These are phyloP conservation scores for Schizothecium vesticola DNA, from an alignment of 495 filamentous ascomycete species.

Conservation along the genomic window DNA sequence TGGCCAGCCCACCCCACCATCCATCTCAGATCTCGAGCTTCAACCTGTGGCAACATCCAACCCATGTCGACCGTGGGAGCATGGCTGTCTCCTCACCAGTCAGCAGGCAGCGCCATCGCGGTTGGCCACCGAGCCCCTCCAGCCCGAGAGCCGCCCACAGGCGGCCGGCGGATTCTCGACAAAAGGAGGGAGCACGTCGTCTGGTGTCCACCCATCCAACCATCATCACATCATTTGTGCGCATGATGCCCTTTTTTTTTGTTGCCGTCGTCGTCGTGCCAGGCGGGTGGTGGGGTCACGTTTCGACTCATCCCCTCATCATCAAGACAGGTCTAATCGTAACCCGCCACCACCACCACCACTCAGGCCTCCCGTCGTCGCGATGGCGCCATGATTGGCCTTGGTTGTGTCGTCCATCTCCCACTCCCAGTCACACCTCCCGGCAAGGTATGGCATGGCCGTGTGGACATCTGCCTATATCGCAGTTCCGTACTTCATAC, in stretches of 20 bases:
- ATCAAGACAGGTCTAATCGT: slow-evolving; percentile 7
- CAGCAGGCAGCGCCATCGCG: neutral
- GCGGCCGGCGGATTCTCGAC: neutral
- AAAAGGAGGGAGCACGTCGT: too few relatives aligned
- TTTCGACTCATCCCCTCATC: slow-evolving; percentile 6
- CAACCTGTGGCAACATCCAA: neutral
- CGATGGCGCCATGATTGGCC: slow-evolving; percentile 11
- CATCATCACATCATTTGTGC: slow-evolving; percentile 9
- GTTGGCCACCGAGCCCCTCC: slow-evolving; percentile 5
- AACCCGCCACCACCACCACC: too few relatives aligned
- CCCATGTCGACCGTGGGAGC: neutral
- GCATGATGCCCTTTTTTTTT: slow-evolving; percentile 23
- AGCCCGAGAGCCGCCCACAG: neutral
- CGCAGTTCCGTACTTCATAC: slow-evolving; percentile 16
- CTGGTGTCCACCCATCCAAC: slow-evolving; percentile 18
- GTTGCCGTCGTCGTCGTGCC: slow-evolving; percentile 1
- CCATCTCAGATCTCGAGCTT: slow-evolving; percentile 5
- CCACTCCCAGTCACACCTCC: neutral
- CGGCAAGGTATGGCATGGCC: slow-evolving; percentile 11
- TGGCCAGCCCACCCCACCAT: neutral
- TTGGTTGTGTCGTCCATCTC: neutral
- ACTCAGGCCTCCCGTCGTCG: neutral
- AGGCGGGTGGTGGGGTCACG: slow-evolving; percentile 13
- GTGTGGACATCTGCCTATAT: slow-evolving; percentile 18
- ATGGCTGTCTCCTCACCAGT: slow-evolving; percentile 9